phyloP scores from a whole-genome alignment of 1,284 basidiomycete genomes.

The Ustilago tritici region DNA sequence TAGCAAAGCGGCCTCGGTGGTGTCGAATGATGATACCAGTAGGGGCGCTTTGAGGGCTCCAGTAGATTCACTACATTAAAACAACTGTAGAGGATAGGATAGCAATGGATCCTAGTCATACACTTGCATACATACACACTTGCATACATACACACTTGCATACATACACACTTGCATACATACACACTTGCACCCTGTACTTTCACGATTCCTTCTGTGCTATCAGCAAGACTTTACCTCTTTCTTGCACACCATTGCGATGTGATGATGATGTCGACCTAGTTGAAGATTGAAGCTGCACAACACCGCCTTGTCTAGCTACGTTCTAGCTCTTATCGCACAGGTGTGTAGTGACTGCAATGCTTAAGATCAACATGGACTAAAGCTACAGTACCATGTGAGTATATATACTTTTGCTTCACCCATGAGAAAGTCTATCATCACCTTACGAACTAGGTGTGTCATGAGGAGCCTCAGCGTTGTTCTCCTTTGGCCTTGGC shows the following conservation, averaged over 20 bases:
- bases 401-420: too few species aligned
- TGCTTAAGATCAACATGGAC: too few species aligned
- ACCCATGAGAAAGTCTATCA: too few species aligned
- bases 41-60: conserved; percentile 38
- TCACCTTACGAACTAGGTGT: too few species aligned
- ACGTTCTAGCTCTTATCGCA: too few species aligned
- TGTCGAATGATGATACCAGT: conserved; percentile 34
- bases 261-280: neutral
- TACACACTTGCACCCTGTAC: neutral
- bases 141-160: neutral
- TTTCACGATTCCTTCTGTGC: neutral
- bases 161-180: neutral
- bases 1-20: conserved; percentile 39
- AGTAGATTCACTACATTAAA: conserved; percentile 45
- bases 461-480: too few species aligned
- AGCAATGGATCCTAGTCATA: neutral
- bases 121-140: neutral
- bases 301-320: too few species aligned
- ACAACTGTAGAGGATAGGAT: neutral
- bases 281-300: too few species aligned
- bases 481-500: too few species aligned
- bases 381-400: too few species aligned
- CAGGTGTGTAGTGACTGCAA: too few species aligned
- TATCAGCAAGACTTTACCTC: neutral
- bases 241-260: neutral